Conservation (phyloP, 2,329 filamentous ascomycete genomes). For the Aspergillus calidoustus region DNA sequence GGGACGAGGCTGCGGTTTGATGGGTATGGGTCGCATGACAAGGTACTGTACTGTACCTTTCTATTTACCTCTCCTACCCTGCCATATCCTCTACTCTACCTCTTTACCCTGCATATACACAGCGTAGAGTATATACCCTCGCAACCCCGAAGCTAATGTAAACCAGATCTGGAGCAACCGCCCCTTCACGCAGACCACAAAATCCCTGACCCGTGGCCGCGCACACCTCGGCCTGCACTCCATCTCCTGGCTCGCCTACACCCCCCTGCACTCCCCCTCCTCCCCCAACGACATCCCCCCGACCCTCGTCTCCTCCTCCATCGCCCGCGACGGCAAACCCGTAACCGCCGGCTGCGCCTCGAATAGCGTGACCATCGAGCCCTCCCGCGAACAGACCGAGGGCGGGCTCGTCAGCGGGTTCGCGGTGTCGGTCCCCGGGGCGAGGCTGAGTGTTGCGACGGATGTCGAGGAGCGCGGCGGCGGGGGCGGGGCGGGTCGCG, state of each 20-base stretch:
- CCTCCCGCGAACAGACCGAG: background rate
- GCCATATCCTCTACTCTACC: background rate
- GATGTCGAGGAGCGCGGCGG: constrained; percentile 1
- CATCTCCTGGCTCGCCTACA: constrained; percentile 50
- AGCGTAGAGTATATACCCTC: no score
- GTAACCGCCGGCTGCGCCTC: constrained; percentile 33
- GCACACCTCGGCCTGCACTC: constrained; percentile 48
- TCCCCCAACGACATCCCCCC: constrained; percentile 29
- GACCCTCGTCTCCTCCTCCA: constrained; percentile 32
- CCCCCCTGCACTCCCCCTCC: constrained; percentile 47
- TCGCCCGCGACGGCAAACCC: constrained; percentile 35
- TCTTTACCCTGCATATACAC: no score
- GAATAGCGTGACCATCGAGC: constrained; percentile 19
- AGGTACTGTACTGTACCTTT: constrained; percentile 30
- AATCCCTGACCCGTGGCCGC: constrained; percentile 52
- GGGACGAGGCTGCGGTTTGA: constrained; percentile 39
- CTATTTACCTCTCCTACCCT: background rate
- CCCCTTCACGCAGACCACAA: constrained; percentile 33
- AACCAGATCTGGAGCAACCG: constrained; percentile 49
- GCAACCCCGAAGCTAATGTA: background rate
- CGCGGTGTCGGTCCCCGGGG: constrained; percentile 12
- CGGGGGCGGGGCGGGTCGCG: constrained; percentile 16
- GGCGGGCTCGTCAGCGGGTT: constrained; percentile 21
- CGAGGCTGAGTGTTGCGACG: constrained; percentile 22
- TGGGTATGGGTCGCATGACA: constrained; percentile 53